A percentile compares a stretch with the other conserved stretches of the same genome.
Evolutionary conservation across 176 grass and related monocot species (phyloP).

Genomic region (Zoysia japonica): DNA sequence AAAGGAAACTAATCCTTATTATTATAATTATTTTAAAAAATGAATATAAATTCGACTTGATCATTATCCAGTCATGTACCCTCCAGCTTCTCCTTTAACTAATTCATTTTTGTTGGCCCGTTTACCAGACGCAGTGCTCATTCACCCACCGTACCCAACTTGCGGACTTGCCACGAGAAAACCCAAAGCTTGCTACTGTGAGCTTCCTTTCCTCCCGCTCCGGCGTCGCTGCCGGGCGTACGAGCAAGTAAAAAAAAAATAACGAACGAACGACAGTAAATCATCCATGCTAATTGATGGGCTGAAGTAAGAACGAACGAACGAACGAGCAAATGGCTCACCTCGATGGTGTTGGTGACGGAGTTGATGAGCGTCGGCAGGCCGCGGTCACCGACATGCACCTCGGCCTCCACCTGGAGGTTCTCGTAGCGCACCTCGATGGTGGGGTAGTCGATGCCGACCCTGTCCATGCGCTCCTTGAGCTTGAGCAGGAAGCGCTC

Average conservation of each 20-base stretch:
- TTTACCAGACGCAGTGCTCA: too few relatives aligned
- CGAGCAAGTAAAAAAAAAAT: too few relatives aligned
- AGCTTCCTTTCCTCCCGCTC: neutral
- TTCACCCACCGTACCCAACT: neutral
- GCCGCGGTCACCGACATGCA: constrained; percentile 61
- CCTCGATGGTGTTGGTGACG: constrained; percentile 72
- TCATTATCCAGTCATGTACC: too few relatives aligned
- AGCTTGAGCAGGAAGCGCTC: constrained; percentile 81
- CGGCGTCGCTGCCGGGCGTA: neutral
- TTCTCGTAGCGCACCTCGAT: constrained; percentile 80
- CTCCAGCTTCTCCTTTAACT: too few relatives aligned
- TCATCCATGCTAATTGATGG: too few relatives aligned
- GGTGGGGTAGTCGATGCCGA: constrained; percentile 72
- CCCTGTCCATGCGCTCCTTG: constrained; percentile 73
- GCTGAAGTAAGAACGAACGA: too few relatives aligned
- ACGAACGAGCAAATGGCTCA: neutral
- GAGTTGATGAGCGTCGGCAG: constrained; percentile 75
- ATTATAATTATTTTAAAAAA: too few relatives aligned
- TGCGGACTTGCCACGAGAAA: neutral
- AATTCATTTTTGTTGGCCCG: too few relatives aligned
- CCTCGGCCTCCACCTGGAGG: constrained; percentile 53
- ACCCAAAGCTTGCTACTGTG: neutral
- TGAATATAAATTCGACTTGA: too few relatives aligned
- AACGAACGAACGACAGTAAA: too few relatives aligned
- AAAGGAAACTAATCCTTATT: too few relatives aligned